Conservation (phyloP, 306 rosid species). For the Geum urbanum region DNA sequence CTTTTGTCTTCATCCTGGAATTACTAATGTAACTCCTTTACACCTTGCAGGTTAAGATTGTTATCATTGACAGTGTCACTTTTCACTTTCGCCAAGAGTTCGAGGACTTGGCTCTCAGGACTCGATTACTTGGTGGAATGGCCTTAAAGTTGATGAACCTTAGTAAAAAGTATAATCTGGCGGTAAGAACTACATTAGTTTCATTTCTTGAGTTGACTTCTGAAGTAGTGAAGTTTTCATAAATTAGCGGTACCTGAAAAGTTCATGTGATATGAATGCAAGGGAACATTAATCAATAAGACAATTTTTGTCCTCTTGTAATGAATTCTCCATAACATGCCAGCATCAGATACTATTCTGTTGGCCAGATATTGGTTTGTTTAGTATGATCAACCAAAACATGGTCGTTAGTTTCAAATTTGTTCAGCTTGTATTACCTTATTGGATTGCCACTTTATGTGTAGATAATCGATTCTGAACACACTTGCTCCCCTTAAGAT, state of each 20-base stretch:
- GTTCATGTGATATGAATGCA: not conserved
- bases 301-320: not conserved
- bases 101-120: slow-evolving; percentile 81
- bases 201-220: slow-evolving; percentile 15
- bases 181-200: slow-evolving; percentile 49
- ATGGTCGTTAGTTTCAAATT: not conserved
- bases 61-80: slow-evolving; percentile 85
- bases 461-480: not conserved
- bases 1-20: not conserved
- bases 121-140: slow-evolving; percentile 79
- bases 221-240: slow-evolving; percentile 9
- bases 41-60: slow-evolving; percentile 59
- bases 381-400: not conserved
- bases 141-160: slow-evolving; percentile 90
- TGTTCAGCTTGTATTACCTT: slow-evolving; percentile 1
- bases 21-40: slow-evolving; percentile 2
- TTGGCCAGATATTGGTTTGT: not conserved
- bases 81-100: slow-evolving; percentile 95
- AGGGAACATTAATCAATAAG: not conserved
- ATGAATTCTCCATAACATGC: not conserved
- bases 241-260: not conserved
- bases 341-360: not conserved
- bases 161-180: slow-evolving; percentile 53
- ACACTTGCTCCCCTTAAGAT: not conserved
- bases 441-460: not conserved